A percentile compares a stretch with the other conserved stretches of the same genome.
phyloP scores from a whole-genome alignment of 352 stramenopile species.

The Phytophthora crassamura region DNA sequence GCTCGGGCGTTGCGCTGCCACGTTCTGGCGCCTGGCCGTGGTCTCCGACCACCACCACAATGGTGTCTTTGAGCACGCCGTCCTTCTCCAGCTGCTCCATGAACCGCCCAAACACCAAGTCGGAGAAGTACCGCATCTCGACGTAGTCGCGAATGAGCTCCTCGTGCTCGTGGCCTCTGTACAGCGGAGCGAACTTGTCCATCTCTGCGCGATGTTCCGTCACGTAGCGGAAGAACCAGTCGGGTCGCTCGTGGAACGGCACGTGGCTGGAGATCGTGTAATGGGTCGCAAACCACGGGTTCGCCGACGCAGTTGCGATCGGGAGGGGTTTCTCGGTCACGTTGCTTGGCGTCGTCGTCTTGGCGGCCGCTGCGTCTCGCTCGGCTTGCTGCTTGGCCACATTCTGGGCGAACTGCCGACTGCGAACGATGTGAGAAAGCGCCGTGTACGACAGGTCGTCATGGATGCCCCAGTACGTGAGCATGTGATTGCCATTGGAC shows the following conservation, averaged over 20 bases:
- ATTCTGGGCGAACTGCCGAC: conserved; percentile 30
- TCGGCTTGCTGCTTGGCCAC: conserved; percentile 33
- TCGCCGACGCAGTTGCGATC: conserved; percentile 25
- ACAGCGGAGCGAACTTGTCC: conserved; percentile 53
- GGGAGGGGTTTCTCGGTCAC: conserved; percentile 18
- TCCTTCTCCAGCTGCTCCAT: conserved; percentile 60
- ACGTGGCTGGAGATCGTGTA: conserved; percentile 83
- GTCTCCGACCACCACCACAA: conserved; percentile 70
- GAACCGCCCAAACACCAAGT: conserved; percentile 64
- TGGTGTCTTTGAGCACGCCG: conserved; percentile 69
- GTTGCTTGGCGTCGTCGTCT: conserved; percentile 11
- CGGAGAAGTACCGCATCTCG: conserved; percentile 72
- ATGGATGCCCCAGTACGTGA: conserved; percentile 75
- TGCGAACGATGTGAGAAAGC: conserved; percentile 55
- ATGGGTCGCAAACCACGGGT: conserved; percentile 68
- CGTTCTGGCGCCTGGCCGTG: conserved; percentile 66
- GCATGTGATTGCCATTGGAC: conserved; percentile 57
- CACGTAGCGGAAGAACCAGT: conserved; percentile 62
- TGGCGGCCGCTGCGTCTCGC: conserved; percentile 16
- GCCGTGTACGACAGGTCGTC: conserved; percentile 73
- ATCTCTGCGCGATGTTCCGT: conserved; percentile 39
- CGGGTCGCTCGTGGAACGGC: conserved; percentile 62
- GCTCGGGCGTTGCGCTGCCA: conserved; percentile 52
- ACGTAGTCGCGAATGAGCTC: conserved; percentile 65
- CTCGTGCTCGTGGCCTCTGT: conserved; percentile 46